Evolutionary conservation across 2,329 filamentous ascomycete genomes (phyloP), one percentile per base, ranked within the genome.

Genomic region (Torrubiellomyces zombiae): DNA sequence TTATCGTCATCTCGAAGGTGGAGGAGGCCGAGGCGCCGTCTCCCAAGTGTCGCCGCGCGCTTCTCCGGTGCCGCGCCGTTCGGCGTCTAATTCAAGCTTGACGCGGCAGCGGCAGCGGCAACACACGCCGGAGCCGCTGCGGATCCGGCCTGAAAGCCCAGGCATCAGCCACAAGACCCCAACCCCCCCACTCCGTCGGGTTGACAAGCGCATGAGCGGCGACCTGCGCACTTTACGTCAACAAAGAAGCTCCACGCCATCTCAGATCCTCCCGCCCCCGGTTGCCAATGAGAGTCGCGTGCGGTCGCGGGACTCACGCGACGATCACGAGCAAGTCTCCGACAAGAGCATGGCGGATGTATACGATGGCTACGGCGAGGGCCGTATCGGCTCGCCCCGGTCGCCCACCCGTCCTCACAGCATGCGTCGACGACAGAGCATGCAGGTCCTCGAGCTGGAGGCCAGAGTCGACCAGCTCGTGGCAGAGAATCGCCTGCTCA

Each of bases 371-470:
- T 85, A 73, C 60, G 86, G 86, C 56, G 82, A 92, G 57, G 81
- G 79, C 53, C 80, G 68, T 45, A 67, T 78, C 47, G 75, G 75
- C 47, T 92, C 83, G 48, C 83, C 86, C 44, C 74, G 78, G 43
- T 95, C 89, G 43, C 89, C 89, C 28, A 92, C 82, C 39, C 75
- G 86, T 53, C 85, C 89, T 41, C 82, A 85, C 45, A 94, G 83
- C 60, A 79, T 98, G 68, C 85, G 86, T 41, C 85, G 86, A 47
- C 80, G 86, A 46, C 89, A 93, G 55, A 95, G 86, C 63, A 86
- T 95, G 75, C 86, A 95, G 56, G 73, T 86, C 27, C 73, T 95
- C 32, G 86, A 98, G 42, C 73, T 98, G 45, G 83, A 95, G 58
- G 63, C 69, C 31, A 72, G 68, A 42, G 67, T 98, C 40, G 82